A percentile compares a stretch with the other conserved stretches of the same genome.
These are phyloP conservation scores for Phytophthora boehmeriae DNA, from an alignment of 352 stramenopile species.

Conservation along the genomic window DNA sequence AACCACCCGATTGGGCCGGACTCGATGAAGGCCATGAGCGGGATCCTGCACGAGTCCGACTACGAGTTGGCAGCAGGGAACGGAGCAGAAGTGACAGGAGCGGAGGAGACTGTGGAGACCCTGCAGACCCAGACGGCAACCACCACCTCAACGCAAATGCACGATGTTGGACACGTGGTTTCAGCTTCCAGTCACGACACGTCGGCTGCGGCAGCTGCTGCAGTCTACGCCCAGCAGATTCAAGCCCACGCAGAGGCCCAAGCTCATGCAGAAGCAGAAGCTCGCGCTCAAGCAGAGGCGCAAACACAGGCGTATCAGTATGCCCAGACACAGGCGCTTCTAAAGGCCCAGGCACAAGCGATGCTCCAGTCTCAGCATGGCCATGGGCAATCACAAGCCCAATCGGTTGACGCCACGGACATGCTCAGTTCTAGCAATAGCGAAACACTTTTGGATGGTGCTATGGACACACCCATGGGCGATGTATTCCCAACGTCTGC, in stretches of 20 bases:
- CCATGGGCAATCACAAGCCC: conserved; percentile 25
- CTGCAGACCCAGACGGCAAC: background rate
- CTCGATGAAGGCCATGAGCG: conserved; percentile 58
- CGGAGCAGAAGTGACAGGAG: conserved; percentile 5
- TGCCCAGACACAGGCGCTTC: conserved; percentile 29
- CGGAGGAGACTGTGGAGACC: conserved; percentile 1
- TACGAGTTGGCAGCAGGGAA: conserved; percentile 50
- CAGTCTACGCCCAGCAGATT: conserved; percentile 32
- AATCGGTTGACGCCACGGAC: conserved; percentile 39
- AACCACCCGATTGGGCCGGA: conserved; percentile 80
- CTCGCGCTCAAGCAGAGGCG: conserved; percentile 36
- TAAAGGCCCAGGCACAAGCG: conserved; percentile 30
- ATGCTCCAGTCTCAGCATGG: conserved; percentile 35
- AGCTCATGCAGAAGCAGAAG: conserved; percentile 37
- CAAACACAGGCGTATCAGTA: conserved; percentile 46
- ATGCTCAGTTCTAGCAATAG: conserved; percentile 54
- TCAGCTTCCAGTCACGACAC: conserved; percentile 12
- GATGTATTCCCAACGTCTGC: conserved; percentile 43
- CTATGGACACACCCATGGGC: conserved; percentile 59
- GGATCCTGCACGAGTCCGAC: conserved; percentile 56
- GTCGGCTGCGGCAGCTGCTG: conserved; percentile 10
- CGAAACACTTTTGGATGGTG: conserved; percentile 52
- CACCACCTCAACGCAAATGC: conserved; percentile 9
- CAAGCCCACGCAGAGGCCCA: conserved; percentile 38
- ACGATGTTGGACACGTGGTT: conserved; percentile 35